Evolutionary conservation across 306 rosid genomes (phyloP).

Genomic region (Prosopis cineraria): DNA sequence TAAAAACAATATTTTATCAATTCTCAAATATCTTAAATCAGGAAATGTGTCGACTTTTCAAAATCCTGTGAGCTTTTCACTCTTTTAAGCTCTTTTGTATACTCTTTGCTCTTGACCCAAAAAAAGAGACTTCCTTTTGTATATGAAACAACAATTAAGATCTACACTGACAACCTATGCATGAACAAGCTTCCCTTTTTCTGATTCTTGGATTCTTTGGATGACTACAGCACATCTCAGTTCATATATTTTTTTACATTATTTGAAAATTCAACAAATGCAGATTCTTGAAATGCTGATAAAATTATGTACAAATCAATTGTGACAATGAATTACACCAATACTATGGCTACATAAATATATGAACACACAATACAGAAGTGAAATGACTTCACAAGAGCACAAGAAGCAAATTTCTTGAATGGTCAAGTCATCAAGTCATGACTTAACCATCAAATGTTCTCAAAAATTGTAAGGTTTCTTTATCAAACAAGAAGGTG

Average conservation of each 20-base stretch:
- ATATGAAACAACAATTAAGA: background rate
- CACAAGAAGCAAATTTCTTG: constrained; percentile 38
- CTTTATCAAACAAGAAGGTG: constrained; percentile 44
- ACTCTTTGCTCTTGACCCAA: too few relatives aligned
- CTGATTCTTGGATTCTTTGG: background rate
- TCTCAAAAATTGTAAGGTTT: constrained; percentile 35
- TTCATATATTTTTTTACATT: background rate
- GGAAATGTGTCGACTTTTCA: background rate
- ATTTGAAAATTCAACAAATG: constrained; percentile 15
- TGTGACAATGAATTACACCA: constrained; percentile 23
- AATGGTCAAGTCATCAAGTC: constrained; percentile 6
- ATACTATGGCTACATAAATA: constrained; percentile 30
- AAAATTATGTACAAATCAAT: constrained; percentile 28
- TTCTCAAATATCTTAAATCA: background rate
- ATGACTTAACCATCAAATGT: constrained; percentile 38
- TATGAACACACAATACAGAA: constrained; percentile 31
- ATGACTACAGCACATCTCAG: background rate
- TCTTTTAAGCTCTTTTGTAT: too few relatives aligned
- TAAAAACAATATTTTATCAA: too few relatives aligned
- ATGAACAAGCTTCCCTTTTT: background rate
- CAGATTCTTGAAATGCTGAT: constrained; percentile 20
- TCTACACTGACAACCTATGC: background rate
- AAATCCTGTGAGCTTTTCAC: background rate
- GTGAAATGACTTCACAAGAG: constrained; percentile 10
- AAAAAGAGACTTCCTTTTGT: too few relatives aligned